These are phyloP conservation scores for Cyberlindnera maritima DNA, from an alignment of 805 yeast genomes.

Conservation along the genomic window DNA sequence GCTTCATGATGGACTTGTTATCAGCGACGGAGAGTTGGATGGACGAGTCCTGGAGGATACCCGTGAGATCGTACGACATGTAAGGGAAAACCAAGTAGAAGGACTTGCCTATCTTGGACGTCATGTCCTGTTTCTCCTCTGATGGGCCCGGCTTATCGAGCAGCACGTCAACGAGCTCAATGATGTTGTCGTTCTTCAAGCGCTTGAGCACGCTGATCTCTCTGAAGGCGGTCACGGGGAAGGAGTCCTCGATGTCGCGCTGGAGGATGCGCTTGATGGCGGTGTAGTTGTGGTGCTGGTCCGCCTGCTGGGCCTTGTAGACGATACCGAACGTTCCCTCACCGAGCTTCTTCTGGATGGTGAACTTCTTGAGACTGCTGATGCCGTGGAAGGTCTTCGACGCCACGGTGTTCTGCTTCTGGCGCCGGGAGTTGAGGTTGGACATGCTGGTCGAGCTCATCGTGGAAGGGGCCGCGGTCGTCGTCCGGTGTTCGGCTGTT, in stretches of 20 bases:
- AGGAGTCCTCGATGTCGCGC: conserved; percentile 44
- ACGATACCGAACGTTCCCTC: conserved; percentile 93
- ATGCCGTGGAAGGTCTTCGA: conserved; percentile 6
- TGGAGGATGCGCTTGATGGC: conserved; percentile 83
- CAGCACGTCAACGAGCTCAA: conserved; percentile 78
- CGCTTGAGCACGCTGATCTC: conserved; percentile 82
- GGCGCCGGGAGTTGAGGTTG: neutral
- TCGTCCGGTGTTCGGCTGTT: too few species aligned
- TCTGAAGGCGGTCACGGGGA: conserved; percentile 92
- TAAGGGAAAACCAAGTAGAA: conserved; percentile 91
- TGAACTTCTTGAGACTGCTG: conserved; percentile 1
- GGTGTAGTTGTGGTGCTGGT: conserved; percentile 54
- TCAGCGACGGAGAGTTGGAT: conserved; percentile 60
- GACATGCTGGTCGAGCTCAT: too few species aligned
- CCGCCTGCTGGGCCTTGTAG: conserved; percentile 59
- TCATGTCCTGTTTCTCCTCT: conserved; percentile 12
- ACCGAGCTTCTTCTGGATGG: conserved; percentile 48
- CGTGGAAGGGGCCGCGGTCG: too few species aligned
- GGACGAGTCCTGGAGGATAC: conserved; percentile 77
- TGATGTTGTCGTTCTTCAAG: conserved; percentile 65
- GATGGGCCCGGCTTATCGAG: conserved; percentile 39
- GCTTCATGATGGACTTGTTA: conserved; percentile 79
- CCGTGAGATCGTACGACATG: conserved; percentile 89
- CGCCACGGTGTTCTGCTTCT: neutral
- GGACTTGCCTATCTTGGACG: conserved; percentile 28